These are phyloP conservation scores for Oenanthe javanica DNA, from an alignment of 140 eudicot genomes.

Conservation along the genomic window DNA sequence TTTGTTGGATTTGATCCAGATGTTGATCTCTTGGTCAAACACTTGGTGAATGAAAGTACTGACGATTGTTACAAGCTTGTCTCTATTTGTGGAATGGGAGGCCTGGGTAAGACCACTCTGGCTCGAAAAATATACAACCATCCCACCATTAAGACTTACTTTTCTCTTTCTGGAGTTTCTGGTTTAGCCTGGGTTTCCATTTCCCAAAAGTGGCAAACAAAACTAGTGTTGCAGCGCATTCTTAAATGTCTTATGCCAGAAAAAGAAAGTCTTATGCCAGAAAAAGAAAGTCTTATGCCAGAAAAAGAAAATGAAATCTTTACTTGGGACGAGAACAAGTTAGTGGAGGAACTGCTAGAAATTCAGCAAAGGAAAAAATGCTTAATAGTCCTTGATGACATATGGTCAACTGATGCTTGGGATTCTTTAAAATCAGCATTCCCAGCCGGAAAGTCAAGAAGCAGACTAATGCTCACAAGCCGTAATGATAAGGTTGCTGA, in stretches of 20 bases:
- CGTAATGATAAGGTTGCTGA: conserved; percentile 4
- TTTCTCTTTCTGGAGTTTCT: too few relatives aligned
- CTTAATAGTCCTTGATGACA: conserved; percentile 18
- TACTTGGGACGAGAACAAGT: not conserved
- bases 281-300: too few relatives aligned
- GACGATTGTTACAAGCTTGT: not conserved
- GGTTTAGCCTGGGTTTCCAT: not conserved
- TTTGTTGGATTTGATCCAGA: not conserved
- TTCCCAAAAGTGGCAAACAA: not conserved
- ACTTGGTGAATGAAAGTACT: not conserved
- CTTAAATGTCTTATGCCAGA: not conserved
- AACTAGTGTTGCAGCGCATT: not conserved
- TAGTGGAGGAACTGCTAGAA: not conserved
- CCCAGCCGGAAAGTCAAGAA: not conserved
- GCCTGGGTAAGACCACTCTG: not conserved
- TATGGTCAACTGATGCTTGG: conserved; percentile 14
- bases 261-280: too few relatives aligned
- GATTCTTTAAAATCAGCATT: not conserved
- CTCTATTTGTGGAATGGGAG: not conserved
- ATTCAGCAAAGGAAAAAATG: not conserved
- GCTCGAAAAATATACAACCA: not conserved
- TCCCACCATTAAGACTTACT: not conserved
- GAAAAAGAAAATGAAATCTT: not conserved
- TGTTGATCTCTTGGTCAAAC: not conserved
- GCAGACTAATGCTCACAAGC: conserved; percentile 8